Evolutionary conservation across 768 basidiomycete genomes (phyloP), one percentile per base, ranked within the genome.

Genomic region (Pulveroboletus sp.): DNA sequence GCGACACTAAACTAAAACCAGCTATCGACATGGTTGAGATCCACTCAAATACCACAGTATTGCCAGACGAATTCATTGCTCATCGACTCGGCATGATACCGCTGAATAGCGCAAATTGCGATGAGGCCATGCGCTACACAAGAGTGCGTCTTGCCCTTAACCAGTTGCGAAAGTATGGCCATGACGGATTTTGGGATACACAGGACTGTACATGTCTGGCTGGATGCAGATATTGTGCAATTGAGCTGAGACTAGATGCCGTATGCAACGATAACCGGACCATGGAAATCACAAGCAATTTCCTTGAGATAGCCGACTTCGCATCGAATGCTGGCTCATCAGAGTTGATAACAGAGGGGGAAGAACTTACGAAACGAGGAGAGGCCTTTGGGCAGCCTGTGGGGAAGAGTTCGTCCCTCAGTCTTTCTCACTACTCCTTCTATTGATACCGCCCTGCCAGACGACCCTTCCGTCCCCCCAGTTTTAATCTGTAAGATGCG

Each of bases 11-110:
- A 29, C 39, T 7, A 13, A 29, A 42, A 19, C 23, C 61, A 97
- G 96, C 94, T 30, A 98, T 99, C 56, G 96, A 99, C 73, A 86
- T 95, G 71, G 95, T 98, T 11, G 89, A 93, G 68, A 87, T 98
- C 55, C 80, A 86, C 51, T 79, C 79, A 47, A 99, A 99, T 67
- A 93, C 92, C 5, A 84, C 90, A 2, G 94, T 96, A 4, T 72
- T 99, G 19, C 91, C 94, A 2, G 96, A 99, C 70, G 96, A 99
- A 72, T 96, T 93, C 72, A 87, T 99, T 53, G 91, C 93, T 0
- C 96, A 99, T 68, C 82, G 96, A 43, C 76, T 99, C 26, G 96
- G 96, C 20, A 87, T 96, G 82, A 77, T 99, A 24, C 96, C 96
- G 8, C 75, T 99, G 20, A 75, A 86, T 43, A 94, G 91, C 68